Conservation (phyloP, 805 yeast species). For the Phaffomyces antillensis region DNA sequence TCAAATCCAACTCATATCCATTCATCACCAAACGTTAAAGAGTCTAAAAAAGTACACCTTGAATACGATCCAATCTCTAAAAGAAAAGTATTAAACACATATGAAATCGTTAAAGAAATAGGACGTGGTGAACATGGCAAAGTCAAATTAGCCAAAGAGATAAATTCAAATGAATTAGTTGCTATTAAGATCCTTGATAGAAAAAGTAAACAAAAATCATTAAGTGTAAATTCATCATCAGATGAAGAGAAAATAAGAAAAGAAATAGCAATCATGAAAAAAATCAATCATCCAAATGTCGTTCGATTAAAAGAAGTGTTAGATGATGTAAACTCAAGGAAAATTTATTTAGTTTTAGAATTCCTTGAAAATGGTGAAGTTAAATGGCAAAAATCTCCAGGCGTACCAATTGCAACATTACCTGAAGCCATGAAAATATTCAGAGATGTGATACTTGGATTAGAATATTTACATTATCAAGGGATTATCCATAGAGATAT, state of each 20-base stretch:
- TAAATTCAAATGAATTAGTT: constrained; percentile 56
- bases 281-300: constrained; percentile 88
- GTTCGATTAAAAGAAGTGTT: constrained; percentile 80
- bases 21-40: constrained; percentile 51
- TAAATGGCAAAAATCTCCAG: constrained; percentile 57
- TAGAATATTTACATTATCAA: constrained; percentile 84
- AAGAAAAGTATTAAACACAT: constrained; percentile 77
- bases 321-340: constrained; percentile 76
- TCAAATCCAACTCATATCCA: constrained; percentile 22
- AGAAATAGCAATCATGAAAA: constrained; percentile 91
- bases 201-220: constrained; percentile 42
- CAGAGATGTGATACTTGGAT: constrained; percentile 78
- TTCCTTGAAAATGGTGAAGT: constrained; percentile 89
- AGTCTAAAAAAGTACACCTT: constrained; percentile 69
- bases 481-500: constrained; percentile 94
- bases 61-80: constrained; percentile 86
- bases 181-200: constrained; percentile 93
- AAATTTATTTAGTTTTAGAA: constrained; percentile 85
- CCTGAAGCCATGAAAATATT: constrained; percentile 64
- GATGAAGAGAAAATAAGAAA: constrained; percentile 73
- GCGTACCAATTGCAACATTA: constrained; percentile 63
- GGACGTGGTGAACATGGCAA: constrained; percentile 99
- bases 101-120: constrained; percentile 79
- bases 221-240: constrained; percentile 24
- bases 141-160: constrained; percentile 82